Base-by-base conservation (phyloP, 768 basidiomycete species). In the Aureoboletus auriporus region DNA sequence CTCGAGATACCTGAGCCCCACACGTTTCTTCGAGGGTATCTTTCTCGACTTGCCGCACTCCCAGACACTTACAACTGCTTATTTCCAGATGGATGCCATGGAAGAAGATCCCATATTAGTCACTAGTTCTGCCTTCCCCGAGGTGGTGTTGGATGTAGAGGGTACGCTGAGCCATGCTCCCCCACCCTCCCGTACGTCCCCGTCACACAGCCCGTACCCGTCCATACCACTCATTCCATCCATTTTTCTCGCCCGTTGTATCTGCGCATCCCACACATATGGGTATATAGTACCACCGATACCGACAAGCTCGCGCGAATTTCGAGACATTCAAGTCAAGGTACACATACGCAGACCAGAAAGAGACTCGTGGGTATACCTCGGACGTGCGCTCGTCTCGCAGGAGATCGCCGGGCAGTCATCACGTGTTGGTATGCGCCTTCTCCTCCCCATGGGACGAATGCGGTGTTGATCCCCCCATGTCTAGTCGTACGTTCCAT, bases 341-440 rank as follows among this genome's bases (percentile, higher is more conserved):
- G 87, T 92, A 16, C 89, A 91, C 59, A 84, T 89, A 55, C 76
- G 89, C 54, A 73, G 81, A 56, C 84, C 89, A 31, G 89, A 89
- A 47, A 80, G 72, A 60, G 89, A 91, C 64, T 77, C 83, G 14
- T 91, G 89, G 89, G 72, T 79, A 26, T 92, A 91, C 57, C 75
- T 90, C 42, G 89, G 89, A 10, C 78, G 89, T 59, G 89, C 82
- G 17, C 62, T 85, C 23, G 87, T 89, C 42, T 75, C 83, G 27
- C 86, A 90, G 52, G 89, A 91, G 66, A 66, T 86, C 29, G 69
- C 69, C 23, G 88, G 87, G 11, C 89, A 89, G 55, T 80, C 84
- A 33, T 88, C 86, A 53, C 83, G 86, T 64, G 84, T 92, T 56
- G 87, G 89, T 91, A 59, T 53, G 86, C 72, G 37, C 36, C 38